Conservation (phyloP, 106 monocot genomes). For the Phalaenopsis aphrodite region DNA sequence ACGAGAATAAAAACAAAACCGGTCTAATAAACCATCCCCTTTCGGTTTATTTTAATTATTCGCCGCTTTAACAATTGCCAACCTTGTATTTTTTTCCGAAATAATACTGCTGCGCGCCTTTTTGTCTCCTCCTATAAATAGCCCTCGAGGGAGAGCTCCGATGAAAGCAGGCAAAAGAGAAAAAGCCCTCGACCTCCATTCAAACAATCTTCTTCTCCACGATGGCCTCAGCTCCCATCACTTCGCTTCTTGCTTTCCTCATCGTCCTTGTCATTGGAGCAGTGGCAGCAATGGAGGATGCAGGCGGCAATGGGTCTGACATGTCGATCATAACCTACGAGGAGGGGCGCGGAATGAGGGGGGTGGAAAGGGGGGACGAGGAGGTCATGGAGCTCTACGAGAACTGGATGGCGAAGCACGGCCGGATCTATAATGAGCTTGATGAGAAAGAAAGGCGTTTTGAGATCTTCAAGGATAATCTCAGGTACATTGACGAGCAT, state of each 20-base stretch:
- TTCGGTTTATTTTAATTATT: too few species aligned
- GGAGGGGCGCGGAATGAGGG: constrained; percentile 4
- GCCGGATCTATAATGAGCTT: constrained; percentile 23
- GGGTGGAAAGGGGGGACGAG: constrained; percentile 33
- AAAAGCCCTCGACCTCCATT: background rate
- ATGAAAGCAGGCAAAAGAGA: too few species aligned
- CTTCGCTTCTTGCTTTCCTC: background rate
- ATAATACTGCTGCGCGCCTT: too few species aligned
- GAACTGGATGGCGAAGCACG: constrained; percentile 29
- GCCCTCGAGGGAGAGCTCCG: too few species aligned
- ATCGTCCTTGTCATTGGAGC: constrained; percentile 6
- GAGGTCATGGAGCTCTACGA: constrained; percentile 39
- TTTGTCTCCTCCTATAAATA: too few species aligned
- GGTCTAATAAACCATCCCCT: too few species aligned
- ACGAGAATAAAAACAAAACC: too few species aligned
- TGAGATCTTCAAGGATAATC: constrained; percentile 77
- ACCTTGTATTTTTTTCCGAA: too few species aligned
- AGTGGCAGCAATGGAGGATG: background rate
- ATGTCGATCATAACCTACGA: constrained; percentile 34
- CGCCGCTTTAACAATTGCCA: too few species aligned
- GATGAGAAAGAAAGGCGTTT: constrained; percentile 42
- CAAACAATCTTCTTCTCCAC: background rate
- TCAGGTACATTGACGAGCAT: constrained; percentile 66
- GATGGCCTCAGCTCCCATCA: background rate
- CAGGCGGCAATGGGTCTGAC: constrained; percentile 1